Evolutionary conservation across 768 basidiomycete genomes (phyloP), one percentile per base, ranked within the genome.

Genomic region (Sarcodon aspratus): DNA sequence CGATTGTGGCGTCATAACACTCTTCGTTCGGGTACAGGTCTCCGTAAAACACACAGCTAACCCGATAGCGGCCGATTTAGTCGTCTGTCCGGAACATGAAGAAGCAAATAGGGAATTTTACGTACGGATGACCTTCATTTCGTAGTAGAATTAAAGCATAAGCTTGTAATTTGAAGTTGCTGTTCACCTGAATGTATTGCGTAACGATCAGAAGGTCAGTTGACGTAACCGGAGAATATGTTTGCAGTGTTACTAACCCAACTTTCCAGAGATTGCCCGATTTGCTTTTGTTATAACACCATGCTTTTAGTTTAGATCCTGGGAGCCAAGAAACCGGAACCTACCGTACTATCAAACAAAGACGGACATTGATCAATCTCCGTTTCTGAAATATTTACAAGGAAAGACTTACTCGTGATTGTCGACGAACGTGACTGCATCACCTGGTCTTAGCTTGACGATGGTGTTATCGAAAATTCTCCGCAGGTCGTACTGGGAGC

Each of bases 361-460:
- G 12, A 37, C 46, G 34, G 48, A 32, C 43, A 33, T n/a, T 36
- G 33, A 31, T 36, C 9, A 42, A 42, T 42, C 40, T 8, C 40
- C 7, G 13, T 42, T 33, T 33, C n/a, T 36, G 15, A 32, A 38
- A 47, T 21, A 15, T 15, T 47, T 27, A 49, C 50, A 38, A 35
- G 38, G 43, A 54, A 52, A 49, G 50, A 66, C 82, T 64, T 53
- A 89, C 88, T 92, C 89, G 55, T 92, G 88, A 62, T 91, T 92
- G 57, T 92, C 88, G 7, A 91, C 88, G 57, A 91, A 91, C 0
- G 88, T 91, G 6, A 96, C 88, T 4, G 92, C 86, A 59, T 92
- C 87, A 27, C 73, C 68, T 2, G 93, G 91, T 51, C 78, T 74
- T 3, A 66, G 58, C 49, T 82, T 71, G 13, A 89, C 72, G 9